Percentiles rank a stretch among this genome's conserved stretches.
Conservation (phyloP, 1,139 yeast species). For the Debaryomyces nepalensis region DNA sequence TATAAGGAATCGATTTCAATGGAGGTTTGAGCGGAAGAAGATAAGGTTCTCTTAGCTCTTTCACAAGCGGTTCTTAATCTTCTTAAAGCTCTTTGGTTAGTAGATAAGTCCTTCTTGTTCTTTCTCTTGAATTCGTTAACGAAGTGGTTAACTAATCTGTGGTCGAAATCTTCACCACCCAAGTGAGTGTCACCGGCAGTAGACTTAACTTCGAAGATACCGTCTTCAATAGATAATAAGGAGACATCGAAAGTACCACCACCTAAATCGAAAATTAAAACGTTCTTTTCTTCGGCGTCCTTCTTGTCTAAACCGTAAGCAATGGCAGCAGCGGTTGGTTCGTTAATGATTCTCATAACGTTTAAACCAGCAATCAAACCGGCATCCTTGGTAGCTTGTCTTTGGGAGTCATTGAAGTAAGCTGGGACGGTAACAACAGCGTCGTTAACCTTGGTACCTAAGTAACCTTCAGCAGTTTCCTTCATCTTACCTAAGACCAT, state of each 20-base stretch:
- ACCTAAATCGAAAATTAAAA: slow-evolving; percentile 54
- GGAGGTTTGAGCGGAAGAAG: slow-evolving; percentile 94
- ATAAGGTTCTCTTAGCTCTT: slow-evolving; percentile 98
- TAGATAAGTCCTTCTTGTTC: slow-evolving; percentile 89
- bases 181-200: slow-evolving; percentile 99
- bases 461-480: slow-evolving; percentile 52
- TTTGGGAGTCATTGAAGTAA: slow-evolving; percentile 54
- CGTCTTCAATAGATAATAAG: slow-evolving; percentile 88
- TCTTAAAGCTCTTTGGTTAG: slow-evolving; percentile 94
- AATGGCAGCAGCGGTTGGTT: slow-evolving; percentile 58
- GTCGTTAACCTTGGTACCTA: slow-evolving; percentile 46
- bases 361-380: slow-evolving; percentile 55
- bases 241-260: slow-evolving; percentile 62
- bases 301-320: slow-evolving; percentile 60
- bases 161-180: slow-evolving; percentile 84
- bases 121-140: slow-evolving; percentile 94
- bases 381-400: slow-evolving; percentile 57
- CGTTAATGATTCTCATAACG: slow-evolving; percentile 54
- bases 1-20: slow-evolving; percentile 95
- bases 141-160: slow-evolving; percentile 73
- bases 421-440: slow-evolving; percentile 58
- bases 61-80: slow-evolving; percentile 99
- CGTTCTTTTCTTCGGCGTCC: slow-evolving; percentile 80
- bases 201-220: slow-evolving; percentile 96
- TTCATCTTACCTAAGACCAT: slow-evolving; percentile 82